Evolutionary conservation across 306 rosid genomes (phyloP), one percentile per base, ranked within the genome.

Genomic region (Rubus parviflorus): DNA sequence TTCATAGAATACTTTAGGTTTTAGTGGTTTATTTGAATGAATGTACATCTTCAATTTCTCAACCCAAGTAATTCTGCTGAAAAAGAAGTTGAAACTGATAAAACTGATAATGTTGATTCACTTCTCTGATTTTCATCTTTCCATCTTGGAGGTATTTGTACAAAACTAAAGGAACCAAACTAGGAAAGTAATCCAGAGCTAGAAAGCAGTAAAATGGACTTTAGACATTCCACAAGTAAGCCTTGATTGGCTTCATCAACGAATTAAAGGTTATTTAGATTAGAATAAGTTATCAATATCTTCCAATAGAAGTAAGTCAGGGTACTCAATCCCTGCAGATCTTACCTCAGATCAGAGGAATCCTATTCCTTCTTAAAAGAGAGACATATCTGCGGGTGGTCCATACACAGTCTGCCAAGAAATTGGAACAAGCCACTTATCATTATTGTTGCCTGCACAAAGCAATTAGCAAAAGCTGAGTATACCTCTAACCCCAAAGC

Each of bases 361-460:
- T 64, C 25, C 22, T 72, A 66, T 76, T 72, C 19, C 57, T 65
- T 76, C 70, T 87, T 88, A 94, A 84, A 94, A 94, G 56, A 94
- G 89, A 16, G 93, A 86, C 75, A 78, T 16, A 67, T 94, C 98
- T 63, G 93, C 91, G 5, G 98, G 92, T 38, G 98, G 96, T 77
- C 97, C 98, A 68, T 92, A 92, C 38, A 94, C 80, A 43, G 82
- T 82, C 87, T 83, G 83, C 98, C 98, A 94, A 68, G 98, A 94
- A 66, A 73, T 87, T 17, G 98, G 98, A 64, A 89, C 71, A 54
- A 75, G 60, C 98, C 97, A 94, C 65, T 86, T 86, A 49, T 73
- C 76, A 51, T 81, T 89, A 64, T 75, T 81, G 62, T 54, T 77
- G 75, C 93, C 94, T 89, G 87, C 60, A 81, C 54, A 83, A 47